Base-by-base conservation (phyloP, 805 yeast species). In the Maudiozyma barnettii region DNA sequence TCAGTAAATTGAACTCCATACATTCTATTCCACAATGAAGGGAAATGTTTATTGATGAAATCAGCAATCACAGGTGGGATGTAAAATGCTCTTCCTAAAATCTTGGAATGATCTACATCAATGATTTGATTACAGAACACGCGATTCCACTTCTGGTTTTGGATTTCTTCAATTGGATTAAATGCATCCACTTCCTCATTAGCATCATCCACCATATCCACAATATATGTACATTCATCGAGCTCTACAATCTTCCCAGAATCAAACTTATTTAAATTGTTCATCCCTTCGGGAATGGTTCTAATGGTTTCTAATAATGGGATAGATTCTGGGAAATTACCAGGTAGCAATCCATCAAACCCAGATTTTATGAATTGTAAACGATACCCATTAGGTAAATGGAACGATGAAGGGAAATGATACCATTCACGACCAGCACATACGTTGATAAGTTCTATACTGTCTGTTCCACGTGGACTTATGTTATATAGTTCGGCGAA, bases 351-450 rank as follows among this genome's bases (percentile, higher is more conserved):
- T 0, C 97, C 97, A 61, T 82, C 78, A 65, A 90, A 91, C 1
- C 91, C 93, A 48, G 88, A 81, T 47, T 73, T 69, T 9, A 85
- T 78, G 63, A 87, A 91, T 55, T 71, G 70, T 21, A 88, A 67
- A 53, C 96, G 68, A 56, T 73, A 73, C 48, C 77, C 69, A 4
- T 76, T 74, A 3, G 85, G 81, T 21, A 91, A 67, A 59, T 90
- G 87, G 61, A 89, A 85, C 0, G 96, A 89, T 1, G 85, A 80
- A 9, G 98, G 96, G 65, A 71, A 90, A 59, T 91, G 84, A 59
- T 87, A 88, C 97, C 97, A 90, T 67, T 91, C 97, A 49, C 95
- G 75, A 2, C 96, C 97, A n/a, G 84, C 73, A 65, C 98, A 91
- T 0, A 91, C 82, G 53, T 79, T 82, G 35, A 66, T 18, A 59